Evolutionary conservation across 192 early-diverging fungal species (phyloP).

Genomic region (Phycomyces nitens): DNA sequence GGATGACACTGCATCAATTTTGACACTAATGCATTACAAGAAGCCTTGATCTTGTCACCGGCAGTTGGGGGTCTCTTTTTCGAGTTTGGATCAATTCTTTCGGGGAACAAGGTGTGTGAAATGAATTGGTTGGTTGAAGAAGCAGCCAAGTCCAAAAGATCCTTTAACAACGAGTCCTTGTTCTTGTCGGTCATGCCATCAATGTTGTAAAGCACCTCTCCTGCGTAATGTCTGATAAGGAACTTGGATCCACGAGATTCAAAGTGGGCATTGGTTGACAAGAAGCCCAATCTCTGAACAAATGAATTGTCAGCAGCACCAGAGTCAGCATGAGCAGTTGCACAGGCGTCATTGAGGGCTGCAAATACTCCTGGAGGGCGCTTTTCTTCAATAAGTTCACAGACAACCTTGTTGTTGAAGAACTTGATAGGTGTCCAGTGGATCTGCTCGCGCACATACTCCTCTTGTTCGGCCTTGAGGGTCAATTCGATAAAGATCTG

Average conservation of each 20-base stretch:
- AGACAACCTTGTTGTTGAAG: slow-evolving; percentile 99
- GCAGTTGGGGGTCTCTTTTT: slow-evolving; percentile 98
- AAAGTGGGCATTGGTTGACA: slow-evolving; percentile 73
- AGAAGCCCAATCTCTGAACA: slow-evolving; percentile 61
- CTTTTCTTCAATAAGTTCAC: slow-evolving; percentile 96
- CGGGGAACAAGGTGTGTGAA: slow-evolving; percentile 75
- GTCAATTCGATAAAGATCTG: slow-evolving; percentile 99
- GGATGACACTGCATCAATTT: slow-evolving; percentile 96
- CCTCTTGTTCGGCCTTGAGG: slow-evolving; percentile 97
- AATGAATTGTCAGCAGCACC: slow-evolving; percentile 73
- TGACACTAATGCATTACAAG: slow-evolving; percentile 80
- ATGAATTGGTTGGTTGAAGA: slow-evolving; percentile 77
- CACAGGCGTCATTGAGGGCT: slow-evolving; percentile 96
- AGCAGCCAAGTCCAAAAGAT: slow-evolving; percentile 85
- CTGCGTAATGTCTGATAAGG: slow-evolving; percentile 93
- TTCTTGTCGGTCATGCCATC: slow-evolving; percentile 97
- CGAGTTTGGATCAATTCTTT: slow-evolving; percentile 80
- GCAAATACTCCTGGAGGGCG: slow-evolving; percentile 90
- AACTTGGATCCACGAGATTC: slow-evolving; percentile 70
- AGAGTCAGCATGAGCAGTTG: slow-evolving; percentile 92
- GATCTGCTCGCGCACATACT: slow-evolving; percentile 94
- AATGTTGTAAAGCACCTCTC: slow-evolving; percentile 88
- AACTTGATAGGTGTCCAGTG: slow-evolving; percentile 99
- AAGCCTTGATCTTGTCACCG: slow-evolving; percentile 91
- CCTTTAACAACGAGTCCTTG: slow-evolving; percentile 93